These are phyloP conservation scores for Naematelia aurantialba DNA, from an alignment of 768 basidiomycete genomes.

Conservation along the genomic window DNA sequence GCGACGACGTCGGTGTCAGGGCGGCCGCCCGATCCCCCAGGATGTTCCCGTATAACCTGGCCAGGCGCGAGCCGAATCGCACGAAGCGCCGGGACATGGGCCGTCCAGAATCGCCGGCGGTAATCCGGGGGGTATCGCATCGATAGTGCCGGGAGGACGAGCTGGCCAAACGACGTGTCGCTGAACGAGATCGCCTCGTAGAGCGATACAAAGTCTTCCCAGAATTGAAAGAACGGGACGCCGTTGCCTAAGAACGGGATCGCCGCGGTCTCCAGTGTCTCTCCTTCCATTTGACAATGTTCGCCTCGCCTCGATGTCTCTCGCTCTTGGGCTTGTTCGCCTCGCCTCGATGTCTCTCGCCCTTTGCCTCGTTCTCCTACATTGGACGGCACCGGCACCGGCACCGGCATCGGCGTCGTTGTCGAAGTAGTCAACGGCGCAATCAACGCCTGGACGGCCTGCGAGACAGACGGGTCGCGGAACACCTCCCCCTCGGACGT, in stretches of 20 bases:
- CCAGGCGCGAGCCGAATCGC: constrained; percentile 29
- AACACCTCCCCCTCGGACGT: constrained; percentile 56
- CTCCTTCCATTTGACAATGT: no score
- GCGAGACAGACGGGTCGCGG: constrained; percentile 63
- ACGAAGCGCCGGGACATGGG: constrained; percentile 54
- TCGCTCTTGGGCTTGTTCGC: no score
- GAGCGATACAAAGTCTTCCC: constrained; percentile 82
- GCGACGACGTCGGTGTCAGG: no score
- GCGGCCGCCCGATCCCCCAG: no score
- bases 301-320: no score
- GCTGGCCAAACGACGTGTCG: constrained; percentile 66
- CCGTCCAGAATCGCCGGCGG: constrained; percentile 74
- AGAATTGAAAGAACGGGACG: constrained; percentile 89
- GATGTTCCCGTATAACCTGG: constrained; percentile 14
- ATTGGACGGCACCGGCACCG: no score
- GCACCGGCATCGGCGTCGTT: background rate
- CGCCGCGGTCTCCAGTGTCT: constrained; percentile 21
- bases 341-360: no score
- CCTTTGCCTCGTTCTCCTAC: no score
- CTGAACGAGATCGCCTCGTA: constrained; percentile 88
- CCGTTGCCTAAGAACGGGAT: constrained; percentile 45
- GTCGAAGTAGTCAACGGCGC: background rate
- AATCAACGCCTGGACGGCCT: background rate
- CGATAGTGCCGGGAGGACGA: constrained; percentile 72
- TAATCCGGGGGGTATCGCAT: constrained; percentile 78